phyloP scores from a whole-genome alignment of 164 flowering plant species.

The Chimonanthus praecox region DNA sequence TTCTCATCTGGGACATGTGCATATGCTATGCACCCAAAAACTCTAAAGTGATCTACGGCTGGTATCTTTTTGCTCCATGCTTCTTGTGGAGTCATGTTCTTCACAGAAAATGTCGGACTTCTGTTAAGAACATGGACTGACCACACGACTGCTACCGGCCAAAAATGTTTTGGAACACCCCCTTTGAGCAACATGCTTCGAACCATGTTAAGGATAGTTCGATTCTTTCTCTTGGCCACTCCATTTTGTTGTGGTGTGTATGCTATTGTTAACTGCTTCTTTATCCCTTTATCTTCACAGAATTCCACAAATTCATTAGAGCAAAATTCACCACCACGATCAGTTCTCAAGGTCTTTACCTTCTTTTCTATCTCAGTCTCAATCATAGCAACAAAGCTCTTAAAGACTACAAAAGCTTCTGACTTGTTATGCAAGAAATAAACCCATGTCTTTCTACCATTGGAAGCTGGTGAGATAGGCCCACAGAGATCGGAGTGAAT shows the following conservation, averaged over 20 bases:
- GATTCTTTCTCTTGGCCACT: not conserved
- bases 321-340: not conserved
- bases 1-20: no score
- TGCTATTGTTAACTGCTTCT: not conserved
- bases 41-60: no score
- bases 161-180: not conserved
- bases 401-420: no score
- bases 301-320: not conserved
- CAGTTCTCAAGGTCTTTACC: not conserved
- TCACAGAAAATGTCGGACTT: not conserved
- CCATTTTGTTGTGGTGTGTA: not conserved
- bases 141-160: not conserved
- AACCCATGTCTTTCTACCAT: not conserved
- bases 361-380: not conserved
- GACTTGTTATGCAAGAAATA: not conserved
- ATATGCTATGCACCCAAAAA: no score
- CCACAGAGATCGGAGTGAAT: not conserved
- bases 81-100: not conserved
- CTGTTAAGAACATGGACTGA: not conserved
- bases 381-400: no score
- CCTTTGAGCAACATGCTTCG: not conserved
- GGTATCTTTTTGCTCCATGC: no score
- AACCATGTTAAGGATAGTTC: not conserved
- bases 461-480: not conserved
- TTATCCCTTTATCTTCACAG: not conserved